Conservation (phyloP, 2,329 filamentous ascomycete species). For the Colletotrichum theobromicola region DNA sequence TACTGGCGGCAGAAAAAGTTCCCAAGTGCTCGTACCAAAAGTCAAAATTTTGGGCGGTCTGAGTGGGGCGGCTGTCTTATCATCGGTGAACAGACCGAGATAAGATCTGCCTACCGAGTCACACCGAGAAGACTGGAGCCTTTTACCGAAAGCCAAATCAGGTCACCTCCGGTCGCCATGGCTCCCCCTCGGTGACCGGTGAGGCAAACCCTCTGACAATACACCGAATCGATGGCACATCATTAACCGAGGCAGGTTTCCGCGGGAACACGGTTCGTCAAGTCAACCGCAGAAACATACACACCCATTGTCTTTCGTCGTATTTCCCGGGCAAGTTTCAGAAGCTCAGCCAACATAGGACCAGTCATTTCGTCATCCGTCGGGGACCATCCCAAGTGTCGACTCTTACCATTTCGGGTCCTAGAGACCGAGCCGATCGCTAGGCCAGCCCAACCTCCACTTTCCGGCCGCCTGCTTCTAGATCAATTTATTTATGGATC, state of each 20-base stretch:
- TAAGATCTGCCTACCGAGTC: neutral
- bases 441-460: neutral
- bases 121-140: neutral
- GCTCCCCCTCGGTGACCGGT: neutral
- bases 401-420: neutral
- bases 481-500: neutral
- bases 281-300: neutral
- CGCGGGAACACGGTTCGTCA: neutral
- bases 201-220: neutral
- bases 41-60: slow-evolving; percentile 16
- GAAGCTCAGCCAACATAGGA: neutral
- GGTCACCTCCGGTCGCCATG: neutral
- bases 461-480: neutral
- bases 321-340: neutral
- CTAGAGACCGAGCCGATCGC: neutral
- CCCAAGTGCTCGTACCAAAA: neutral
- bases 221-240: neutral
- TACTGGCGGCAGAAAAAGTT: neutral
- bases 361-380: neutral
- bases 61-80: slow-evolving; percentile 5
- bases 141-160: fast-evolving
- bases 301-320: neutral
- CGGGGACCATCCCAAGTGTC: neutral
- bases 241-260: neutral
- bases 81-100: neutral